phyloP scores from a whole-genome alignment of 257 asterid species.

The Solanum piurae region DNA sequence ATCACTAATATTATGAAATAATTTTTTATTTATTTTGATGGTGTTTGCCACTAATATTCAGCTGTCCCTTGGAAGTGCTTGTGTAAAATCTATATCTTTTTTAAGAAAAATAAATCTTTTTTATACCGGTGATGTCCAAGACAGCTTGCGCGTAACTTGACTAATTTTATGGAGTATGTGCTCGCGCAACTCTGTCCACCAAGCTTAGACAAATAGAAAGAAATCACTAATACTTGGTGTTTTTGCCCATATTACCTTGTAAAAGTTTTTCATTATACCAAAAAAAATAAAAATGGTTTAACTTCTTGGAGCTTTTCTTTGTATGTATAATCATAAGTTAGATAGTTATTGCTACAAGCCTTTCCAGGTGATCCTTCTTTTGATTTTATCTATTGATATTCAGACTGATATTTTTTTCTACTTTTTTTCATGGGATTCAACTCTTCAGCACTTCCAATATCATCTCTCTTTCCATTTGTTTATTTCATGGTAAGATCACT shows the following conservation, averaged over 20 bases:
- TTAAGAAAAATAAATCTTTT: neutral
- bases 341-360: neutral
- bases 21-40: neutral
- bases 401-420: neutral
- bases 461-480: conserved; percentile 68
- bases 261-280: neutral
- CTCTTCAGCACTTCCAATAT: conserved; percentile 58
- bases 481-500: conserved; percentile 52
- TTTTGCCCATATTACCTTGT: neutral
- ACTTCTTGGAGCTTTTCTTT: neutral
- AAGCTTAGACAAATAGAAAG: neutral
- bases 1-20: neutral
- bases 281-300: neutral
- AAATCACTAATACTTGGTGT: neutral
- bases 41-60: neutral
- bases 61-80: neutral
- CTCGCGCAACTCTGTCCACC: neutral
- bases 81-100: neutral
- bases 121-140: neutral
- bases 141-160: neutral
- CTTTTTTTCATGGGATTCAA: conserved; percentile 10
- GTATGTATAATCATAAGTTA: neutral
- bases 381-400: neutral
- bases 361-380: neutral
- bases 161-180: neutral